Conservation (phyloP, 2,329 filamentous ascomycete species). For the Pseudogymnoascus sp. region DNA sequence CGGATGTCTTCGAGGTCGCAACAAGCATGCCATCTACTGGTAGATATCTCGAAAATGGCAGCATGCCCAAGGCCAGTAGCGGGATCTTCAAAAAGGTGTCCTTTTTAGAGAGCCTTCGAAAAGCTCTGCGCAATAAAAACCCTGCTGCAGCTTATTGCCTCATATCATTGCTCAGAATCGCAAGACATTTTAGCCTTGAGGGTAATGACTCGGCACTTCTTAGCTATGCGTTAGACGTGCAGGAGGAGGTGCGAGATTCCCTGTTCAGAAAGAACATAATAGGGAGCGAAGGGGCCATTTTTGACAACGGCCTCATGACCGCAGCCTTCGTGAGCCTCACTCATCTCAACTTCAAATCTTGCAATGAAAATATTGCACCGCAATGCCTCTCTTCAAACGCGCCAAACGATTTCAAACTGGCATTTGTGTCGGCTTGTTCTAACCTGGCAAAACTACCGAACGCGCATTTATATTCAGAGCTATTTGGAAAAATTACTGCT, state of each 20-base stretch:
- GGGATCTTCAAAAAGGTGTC: constrained; percentile 59
- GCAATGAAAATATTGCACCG: constrained; percentile 49
- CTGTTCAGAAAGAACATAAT: constrained; percentile 50
- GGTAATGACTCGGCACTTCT: constrained; percentile 47
- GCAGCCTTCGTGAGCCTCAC: constrained; percentile 58
- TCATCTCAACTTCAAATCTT: constrained; percentile 53
- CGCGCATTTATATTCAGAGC: constrained; percentile 42
- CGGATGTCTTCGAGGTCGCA: constrained; percentile 63
- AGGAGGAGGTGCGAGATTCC: constrained; percentile 60
- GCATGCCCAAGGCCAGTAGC: constrained; percentile 52
- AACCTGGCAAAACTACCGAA: constrained; percentile 51
- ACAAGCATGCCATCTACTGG: constrained; percentile 43
- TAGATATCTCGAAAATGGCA: constrained; percentile 1
- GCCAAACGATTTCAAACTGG: constrained; percentile 54
- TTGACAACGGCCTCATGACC: constrained; percentile 59
- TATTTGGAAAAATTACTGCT: constrained; percentile 48
- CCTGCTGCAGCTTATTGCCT: constrained; percentile 62
- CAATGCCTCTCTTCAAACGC: constrained; percentile 50
- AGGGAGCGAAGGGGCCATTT: constrained; percentile 40
- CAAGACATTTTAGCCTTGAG: constrained; percentile 56
- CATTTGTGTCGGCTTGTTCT: constrained; percentile 54
- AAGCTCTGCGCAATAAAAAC: constrained; percentile 55
- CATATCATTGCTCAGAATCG: constrained; percentile 53
- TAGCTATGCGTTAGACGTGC: constrained; percentile 62
- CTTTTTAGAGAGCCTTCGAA: constrained; percentile 57